Conservation (phyloP, 75 land plant species). For the Selaginella tamariscina region DNA sequence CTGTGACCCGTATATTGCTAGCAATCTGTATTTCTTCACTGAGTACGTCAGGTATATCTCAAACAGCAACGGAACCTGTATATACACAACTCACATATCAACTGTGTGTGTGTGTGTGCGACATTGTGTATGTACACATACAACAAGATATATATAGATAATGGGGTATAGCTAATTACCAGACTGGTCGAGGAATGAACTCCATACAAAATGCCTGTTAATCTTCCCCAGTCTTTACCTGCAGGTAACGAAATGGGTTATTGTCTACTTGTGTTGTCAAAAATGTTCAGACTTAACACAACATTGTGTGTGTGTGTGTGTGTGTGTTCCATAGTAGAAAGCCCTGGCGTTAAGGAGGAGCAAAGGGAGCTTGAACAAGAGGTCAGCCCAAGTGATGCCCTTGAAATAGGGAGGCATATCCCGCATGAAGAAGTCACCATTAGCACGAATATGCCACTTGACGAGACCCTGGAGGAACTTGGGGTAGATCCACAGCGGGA, state of each 20-base stretch:
- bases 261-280: too few species aligned
- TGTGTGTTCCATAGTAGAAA: not conserved
- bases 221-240: not conserved
- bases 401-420: not conserved
- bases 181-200: not conserved
- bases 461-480: constrained; percentile 1
- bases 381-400: not conserved
- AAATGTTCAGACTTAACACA: too few species aligned
- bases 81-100: too few species aligned
- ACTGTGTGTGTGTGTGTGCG: too few species aligned
- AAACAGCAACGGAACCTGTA: not conserved
- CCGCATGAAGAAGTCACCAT: not conserved
- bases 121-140: too few species aligned
- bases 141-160: not conserved
- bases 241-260: not conserved
- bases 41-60: not conserved
- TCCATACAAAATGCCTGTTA: not conserved
- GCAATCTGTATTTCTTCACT: not conserved
- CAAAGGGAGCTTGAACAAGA: not conserved
- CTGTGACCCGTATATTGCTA: not conserved
- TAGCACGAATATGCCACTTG: not conserved
- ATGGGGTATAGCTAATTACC: not conserved
- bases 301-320: too few species aligned
- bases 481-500: not conserved
- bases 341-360: not conserved